These are phyloP conservation scores for Saitozyma sp. DNA, from an alignment of 768 basidiomycete species.

Conservation along the genomic window DNA sequence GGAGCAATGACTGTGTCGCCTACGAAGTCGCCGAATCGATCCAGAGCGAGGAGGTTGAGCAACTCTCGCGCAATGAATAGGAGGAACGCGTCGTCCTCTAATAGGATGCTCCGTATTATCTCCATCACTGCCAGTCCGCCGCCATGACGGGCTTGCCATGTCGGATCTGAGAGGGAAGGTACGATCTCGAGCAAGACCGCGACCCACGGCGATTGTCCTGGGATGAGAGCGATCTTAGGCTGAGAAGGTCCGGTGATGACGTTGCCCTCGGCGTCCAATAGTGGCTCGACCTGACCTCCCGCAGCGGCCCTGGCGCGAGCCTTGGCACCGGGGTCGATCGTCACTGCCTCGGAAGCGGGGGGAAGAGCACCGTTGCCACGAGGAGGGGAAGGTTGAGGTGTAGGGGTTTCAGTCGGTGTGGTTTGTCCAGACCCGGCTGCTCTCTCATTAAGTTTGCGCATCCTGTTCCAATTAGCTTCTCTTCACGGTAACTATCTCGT, in stretches of 20 bases:
- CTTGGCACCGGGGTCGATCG: constrained; percentile 54
- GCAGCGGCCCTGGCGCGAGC: constrained; percentile 41
- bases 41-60: constrained; percentile 84
- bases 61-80: constrained; percentile 72
- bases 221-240: constrained; percentile 10
- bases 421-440: constrained; percentile 13
- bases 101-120: constrained; percentile 57
- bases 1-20: constrained; percentile 97
- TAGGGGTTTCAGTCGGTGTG: constrained; percentile 23
- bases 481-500: not conserved
- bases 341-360: constrained; percentile 25
- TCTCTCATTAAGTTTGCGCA: constrained; percentile 35
- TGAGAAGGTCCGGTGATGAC: constrained; percentile 15
- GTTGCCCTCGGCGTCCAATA: constrained; percentile 39
- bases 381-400: constrained; percentile 9
- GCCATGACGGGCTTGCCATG: constrained; percentile 94
- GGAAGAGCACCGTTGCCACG: constrained; percentile 5
- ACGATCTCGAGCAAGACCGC: constrained; percentile 75
- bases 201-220: constrained; percentile 45
- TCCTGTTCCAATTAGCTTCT: constrained; percentile 16
- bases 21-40: constrained; percentile 97
- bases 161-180: constrained; percentile 74
- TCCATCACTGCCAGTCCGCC: constrained; percentile 88
- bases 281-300: constrained; percentile 42
- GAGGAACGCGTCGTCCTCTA: constrained; percentile 19